Percentiles rank a stretch among this genome's conserved stretches.
Evolutionary conservation across 176 grass and related monocot genomes (phyloP).

Genomic region (Triticum turgidum): DNA sequence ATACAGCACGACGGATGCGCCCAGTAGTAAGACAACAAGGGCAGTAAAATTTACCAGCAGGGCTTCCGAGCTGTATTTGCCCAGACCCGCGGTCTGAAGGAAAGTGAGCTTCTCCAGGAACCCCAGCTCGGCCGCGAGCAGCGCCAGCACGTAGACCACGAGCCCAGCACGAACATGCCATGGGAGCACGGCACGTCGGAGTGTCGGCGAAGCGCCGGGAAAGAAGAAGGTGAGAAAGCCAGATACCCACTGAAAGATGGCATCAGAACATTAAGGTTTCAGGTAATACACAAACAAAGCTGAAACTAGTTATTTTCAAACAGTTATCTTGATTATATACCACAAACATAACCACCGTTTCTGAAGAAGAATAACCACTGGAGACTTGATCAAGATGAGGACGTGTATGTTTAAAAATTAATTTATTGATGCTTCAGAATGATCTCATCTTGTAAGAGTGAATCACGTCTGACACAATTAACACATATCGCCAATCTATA

Average conservation of each 20-base stretch:
- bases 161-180: constrained; percentile 59
- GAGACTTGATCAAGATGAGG: background rate
- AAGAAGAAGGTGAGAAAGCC: constrained; percentile 74
- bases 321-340: background rate
- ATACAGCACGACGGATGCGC: constrained; percentile 56
- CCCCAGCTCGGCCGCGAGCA: constrained; percentile 58
- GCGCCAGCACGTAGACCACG: constrained; percentile 40
- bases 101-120: constrained; percentile 96
- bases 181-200: constrained; percentile 32
- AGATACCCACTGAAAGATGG: constrained; percentile 62
- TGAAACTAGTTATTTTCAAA: background rate
- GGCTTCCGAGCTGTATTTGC: constrained; percentile 54
- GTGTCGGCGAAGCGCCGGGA: constrained; percentile 37
- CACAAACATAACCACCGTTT: background rate
- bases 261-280: background rate
- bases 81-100: constrained; percentile 33
- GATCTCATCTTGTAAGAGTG: background rate
- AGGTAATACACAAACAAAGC: background rate
- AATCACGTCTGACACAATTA: background rate
- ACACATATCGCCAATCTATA: background rate
- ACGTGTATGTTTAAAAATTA: background rate
- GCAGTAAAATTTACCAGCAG: constrained; percentile 73
- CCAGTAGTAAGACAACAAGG: constrained; percentile 57
- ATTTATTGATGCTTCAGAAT: background rate
- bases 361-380: background rate